phyloP scores from a whole-genome alignment of 352 stramenopile species.

The Globisporangium cylindrosporum region DNA sequence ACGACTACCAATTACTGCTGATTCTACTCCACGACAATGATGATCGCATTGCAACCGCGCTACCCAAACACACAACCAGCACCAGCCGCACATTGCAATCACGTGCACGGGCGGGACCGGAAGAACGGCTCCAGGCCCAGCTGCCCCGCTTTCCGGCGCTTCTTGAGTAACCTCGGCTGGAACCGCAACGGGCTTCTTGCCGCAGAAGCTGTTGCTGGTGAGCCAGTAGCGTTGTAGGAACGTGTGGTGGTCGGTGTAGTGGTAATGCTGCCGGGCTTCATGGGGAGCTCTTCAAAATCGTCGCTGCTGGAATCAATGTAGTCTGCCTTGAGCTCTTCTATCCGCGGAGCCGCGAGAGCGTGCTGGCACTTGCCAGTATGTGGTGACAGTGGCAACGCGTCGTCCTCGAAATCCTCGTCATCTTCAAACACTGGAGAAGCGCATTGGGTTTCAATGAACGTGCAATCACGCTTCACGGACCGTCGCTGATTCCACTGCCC shows the following conservation, averaged over 20 bases:
- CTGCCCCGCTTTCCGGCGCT: constrained; percentile 16
- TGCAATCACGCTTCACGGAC: constrained; percentile 23
- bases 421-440: constrained; percentile 5
- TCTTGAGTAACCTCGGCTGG: constrained; percentile 17
- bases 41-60: background rate
- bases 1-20: background rate
- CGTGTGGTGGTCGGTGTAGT: background rate
- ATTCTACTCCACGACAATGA: background rate
- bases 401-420: constrained; percentile 6
- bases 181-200: constrained; percentile 7
- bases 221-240: background rate
- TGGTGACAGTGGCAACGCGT: background rate
- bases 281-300: constrained; percentile 5
- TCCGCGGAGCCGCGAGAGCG: constrained; percentile 2
- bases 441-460: constrained; percentile 17
- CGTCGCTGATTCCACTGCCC: constrained; percentile 17
- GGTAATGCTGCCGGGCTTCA: background rate
- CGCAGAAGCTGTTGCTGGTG: background rate
- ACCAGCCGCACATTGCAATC: background rate
- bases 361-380: constrained; percentile 3
- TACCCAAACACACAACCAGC: background rate
- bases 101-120: constrained; percentile 13
- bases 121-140: constrained; percentile 17
- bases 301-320: constrained; percentile 16
- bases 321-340: constrained; percentile 19